Percentiles rank a stretch among this genome's conserved stretches.
Evolutionary conservation across 2,329 filamentous ascomycete genomes (phyloP).

Genomic region (Hawksworthiomyces lignivorus): DNA sequence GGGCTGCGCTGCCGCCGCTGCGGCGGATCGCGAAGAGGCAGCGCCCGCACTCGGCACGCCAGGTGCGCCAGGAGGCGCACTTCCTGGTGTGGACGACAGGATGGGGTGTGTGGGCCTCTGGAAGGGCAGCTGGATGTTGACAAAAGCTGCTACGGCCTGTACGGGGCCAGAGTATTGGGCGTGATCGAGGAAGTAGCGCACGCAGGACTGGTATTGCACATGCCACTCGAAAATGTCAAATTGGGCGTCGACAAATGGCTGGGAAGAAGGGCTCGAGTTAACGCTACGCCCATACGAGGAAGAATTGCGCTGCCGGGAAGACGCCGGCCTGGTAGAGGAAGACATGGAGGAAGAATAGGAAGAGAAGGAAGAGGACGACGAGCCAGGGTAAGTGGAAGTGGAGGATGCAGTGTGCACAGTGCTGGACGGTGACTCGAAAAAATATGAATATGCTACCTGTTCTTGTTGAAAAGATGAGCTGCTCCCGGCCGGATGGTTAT

Average conservation of each 20-base stretch:
- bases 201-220: conserved; percentile 81
- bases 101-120: conserved; percentile 52
- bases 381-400: background rate
- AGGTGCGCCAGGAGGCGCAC: conserved; percentile 20
- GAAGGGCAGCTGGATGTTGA: conserved; percentile 87
- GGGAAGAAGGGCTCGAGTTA: conserved; percentile 13
- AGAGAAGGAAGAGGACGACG: background rate
- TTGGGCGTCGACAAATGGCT: conserved; percentile 40
- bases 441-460: conserved; percentile 22
- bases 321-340: conserved; percentile 1
- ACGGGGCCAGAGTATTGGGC: conserved; percentile 77
- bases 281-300: conserved; percentile 4
- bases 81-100: conserved; percentile 30
- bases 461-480: conserved; percentile 23
- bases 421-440: background rate
- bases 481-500: conserved; percentile 18
- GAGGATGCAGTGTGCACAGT: background rate
- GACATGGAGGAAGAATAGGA: conserved; percentile 1
- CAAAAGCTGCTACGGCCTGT: conserved; percentile 79
- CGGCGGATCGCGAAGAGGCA: conserved; percentile 20
- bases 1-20: conserved; percentile 25
- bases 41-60: conserved; percentile 11
- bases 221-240: conserved; percentile 92
- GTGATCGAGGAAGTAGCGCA: conserved; percentile 84
- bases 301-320: no score